Percentiles rank a stretch among this genome's conserved stretches.
Evolutionary conservation across 345 rosid genomes (phyloP).

Genomic region (Sonneratia caseolaris): DNA sequence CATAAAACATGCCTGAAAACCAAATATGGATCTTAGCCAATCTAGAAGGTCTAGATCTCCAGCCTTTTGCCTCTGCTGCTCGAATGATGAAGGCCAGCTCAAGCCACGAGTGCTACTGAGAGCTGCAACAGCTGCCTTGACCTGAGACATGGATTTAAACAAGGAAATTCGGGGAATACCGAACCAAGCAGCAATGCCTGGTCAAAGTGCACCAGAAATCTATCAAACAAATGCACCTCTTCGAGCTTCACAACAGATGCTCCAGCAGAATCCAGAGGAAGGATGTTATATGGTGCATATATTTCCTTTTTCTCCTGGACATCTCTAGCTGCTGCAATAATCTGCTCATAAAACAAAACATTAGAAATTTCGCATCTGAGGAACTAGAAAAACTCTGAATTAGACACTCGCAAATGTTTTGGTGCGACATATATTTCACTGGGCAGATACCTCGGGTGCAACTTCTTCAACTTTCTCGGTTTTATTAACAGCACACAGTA

Average conservation of each 20-base stretch:
- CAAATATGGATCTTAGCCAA: constrained; percentile 95
- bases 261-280: constrained; percentile 80
- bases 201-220: too few species aligned
- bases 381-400: background rate
- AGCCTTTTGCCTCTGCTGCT: constrained; percentile 75
- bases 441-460: constrained; percentile 73
- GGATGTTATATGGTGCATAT: constrained; percentile 92
- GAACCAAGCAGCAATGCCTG: too few species aligned
- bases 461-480: constrained; percentile 97
- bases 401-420: background rate
- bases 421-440: background rate
- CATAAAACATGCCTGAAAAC: constrained; percentile 71
- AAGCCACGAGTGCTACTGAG: constrained; percentile 78
- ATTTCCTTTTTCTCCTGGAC: constrained; percentile 97
- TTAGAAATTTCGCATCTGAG: background rate
- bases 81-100: constrained; percentile 79
- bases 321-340: constrained; percentile 95
- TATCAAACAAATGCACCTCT: constrained; percentile 39
- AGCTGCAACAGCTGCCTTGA: constrained; percentile 93
- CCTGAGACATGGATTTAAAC: constrained; percentile 26
- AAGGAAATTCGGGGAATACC: background rate
- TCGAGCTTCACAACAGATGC: constrained; percentile 93
- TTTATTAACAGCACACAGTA: constrained; percentile 93
- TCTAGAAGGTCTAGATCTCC: constrained; percentile 89
- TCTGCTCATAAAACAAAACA: constrained; percentile 35